These are phyloP conservation scores for Colletotrichum noveboracense DNA, from an alignment of 2,329 filamentous ascomycete species.

Conservation along the genomic window DNA sequence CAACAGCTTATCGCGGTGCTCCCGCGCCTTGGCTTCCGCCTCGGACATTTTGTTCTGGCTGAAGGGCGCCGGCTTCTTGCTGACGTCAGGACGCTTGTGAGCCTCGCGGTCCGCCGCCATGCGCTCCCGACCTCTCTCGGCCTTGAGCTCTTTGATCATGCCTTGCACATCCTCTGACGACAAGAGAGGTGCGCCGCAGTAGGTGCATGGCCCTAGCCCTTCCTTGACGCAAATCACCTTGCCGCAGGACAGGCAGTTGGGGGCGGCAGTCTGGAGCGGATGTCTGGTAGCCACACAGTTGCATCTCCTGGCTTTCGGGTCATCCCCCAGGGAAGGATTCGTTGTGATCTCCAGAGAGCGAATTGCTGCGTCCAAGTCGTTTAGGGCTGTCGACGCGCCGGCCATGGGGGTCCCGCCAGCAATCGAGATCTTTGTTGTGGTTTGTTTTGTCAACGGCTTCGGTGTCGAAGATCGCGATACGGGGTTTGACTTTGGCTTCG, in stretches of 20 bases:
- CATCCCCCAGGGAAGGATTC: constrained; percentile 72
- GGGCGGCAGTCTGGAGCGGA: constrained; percentile 86
- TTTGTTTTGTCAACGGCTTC: constrained; percentile 47
- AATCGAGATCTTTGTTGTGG: constrained; percentile 72
- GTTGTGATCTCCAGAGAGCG: constrained; percentile 89
- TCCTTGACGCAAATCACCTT: constrained; percentile 96
- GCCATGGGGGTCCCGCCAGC: constrained; percentile 83
- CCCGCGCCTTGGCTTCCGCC: constrained; percentile 71
- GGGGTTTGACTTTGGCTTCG: constrained; percentile 61
- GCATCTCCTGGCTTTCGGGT: constrained; percentile 71
- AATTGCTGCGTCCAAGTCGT: constrained; percentile 80
- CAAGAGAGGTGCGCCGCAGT: constrained; percentile 79
- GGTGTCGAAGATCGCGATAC: constrained; percentile 58
- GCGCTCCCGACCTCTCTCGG: constrained; percentile 85
- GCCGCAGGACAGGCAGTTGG: constrained; percentile 90
- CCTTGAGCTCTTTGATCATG: constrained; percentile 83
- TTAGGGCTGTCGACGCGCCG: constrained; percentile 75
- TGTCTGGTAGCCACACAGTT: constrained; percentile 89
- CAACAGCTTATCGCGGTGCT: constrained; percentile 82
- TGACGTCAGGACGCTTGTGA: constrained; percentile 70
- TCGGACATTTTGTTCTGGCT: constrained; percentile 55
- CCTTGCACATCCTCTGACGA: constrained; percentile 76
- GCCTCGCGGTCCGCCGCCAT: constrained; percentile 80
- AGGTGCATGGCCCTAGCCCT: constrained; percentile 92
- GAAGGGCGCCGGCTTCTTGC: constrained; percentile 65